Conservation (phyloP, 2,329 filamentous ascomycete genomes). For the Gyromitra esculenta region DNA sequence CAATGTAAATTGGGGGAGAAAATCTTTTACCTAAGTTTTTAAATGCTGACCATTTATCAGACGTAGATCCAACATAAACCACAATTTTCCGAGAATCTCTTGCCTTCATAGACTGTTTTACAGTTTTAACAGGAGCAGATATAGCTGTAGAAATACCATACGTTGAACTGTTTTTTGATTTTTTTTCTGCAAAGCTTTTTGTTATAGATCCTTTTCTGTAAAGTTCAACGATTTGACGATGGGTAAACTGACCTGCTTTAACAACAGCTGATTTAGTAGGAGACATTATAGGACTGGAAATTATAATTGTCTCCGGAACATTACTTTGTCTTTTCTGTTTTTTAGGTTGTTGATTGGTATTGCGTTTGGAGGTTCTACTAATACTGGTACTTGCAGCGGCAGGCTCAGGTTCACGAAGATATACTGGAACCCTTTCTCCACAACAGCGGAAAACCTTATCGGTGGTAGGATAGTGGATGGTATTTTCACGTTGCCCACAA, state of each 20-base stretch:
- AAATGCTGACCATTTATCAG: conserved; percentile 3
- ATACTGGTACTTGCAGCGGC: neutral
- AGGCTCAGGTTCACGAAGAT: neutral
- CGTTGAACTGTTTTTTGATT: neutral
- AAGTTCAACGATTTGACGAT: neutral
- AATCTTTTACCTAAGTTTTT: conserved; percentile 1
- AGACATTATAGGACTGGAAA: neutral
- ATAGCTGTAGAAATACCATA: neutral
- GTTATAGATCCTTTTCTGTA: neutral
- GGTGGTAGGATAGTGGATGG: neutral
- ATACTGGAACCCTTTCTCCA: neutral
- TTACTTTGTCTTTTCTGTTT: neutral
- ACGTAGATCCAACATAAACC: neutral
- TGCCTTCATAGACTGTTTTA: neutral
- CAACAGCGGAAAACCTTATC: neutral
- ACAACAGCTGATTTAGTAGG: neutral
- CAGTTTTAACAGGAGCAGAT: neutral
- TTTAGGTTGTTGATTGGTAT: neutral
- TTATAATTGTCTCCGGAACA: neutral
- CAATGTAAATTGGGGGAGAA: neutral
- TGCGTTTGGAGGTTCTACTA: neutral
- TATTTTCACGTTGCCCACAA: neutral
- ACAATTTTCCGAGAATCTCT: neutral
- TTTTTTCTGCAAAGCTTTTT: neutral
- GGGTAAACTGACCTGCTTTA: conserved; percentile 4